phyloP scores from a whole-genome alignment of 257 asterid species.

The Solanum bulbocastanum region DNA sequence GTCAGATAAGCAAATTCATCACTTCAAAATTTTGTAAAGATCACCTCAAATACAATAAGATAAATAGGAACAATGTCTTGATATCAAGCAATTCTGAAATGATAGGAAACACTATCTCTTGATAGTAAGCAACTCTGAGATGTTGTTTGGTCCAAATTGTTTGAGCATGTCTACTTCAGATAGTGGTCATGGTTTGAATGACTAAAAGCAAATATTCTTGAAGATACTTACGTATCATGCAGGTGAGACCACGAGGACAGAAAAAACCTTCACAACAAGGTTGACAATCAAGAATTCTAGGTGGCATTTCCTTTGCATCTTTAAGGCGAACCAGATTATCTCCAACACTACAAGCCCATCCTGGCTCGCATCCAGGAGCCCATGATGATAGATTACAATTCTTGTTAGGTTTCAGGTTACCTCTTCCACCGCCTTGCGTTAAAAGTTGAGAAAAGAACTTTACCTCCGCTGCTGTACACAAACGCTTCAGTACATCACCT shows the following conservation, averaged over 20 bases:
- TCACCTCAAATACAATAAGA: neutral
- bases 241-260: constrained; percentile 94
- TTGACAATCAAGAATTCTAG: constrained; percentile 37
- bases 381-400: constrained; percentile 82
- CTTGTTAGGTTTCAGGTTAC: constrained; percentile 56
- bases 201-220: neutral
- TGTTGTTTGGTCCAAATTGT: neutral
- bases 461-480: constrained; percentile 86
- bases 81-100: neutral
- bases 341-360: constrained; percentile 84
- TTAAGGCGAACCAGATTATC: constrained; percentile 44
- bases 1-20: neutral
- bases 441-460: constrained; percentile 50
- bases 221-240: constrained; percentile 89
- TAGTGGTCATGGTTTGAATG: neutral
- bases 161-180: neutral
- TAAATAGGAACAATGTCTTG: neutral
- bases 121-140: neutral
- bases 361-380: constrained; percentile 90
- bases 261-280: constrained; percentile 96
- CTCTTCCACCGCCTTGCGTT: constrained; percentile 14
- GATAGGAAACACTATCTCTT: neutral
- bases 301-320: constrained; percentile 49
- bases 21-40: neutral
- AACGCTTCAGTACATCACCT: constrained; percentile 65